Base-by-base conservation (phyloP, 768 basidiomycete genomes). In the Tricholoma sp. region DNA sequence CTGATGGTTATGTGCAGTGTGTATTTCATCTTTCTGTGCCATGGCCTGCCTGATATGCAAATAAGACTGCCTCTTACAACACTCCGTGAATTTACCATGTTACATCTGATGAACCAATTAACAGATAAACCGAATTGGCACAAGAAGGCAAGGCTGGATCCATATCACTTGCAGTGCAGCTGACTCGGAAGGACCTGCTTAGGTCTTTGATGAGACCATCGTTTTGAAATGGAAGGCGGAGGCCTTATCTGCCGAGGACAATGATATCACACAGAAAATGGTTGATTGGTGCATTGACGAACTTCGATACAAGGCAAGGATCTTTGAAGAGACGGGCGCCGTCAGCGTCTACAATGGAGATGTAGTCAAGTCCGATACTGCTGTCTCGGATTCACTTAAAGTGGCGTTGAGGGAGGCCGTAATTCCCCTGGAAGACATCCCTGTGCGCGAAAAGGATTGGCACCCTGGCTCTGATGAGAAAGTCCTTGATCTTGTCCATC, bases 401-500 rank as follows among this genome's bases (percentile, higher is more conserved):
- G 54, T 60, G 4, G 53, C 37, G 24, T 61, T 74, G 9, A 61
- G 59, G 16, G 39, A 55, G 9, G 68, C 61, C 11, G 63, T 61
- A 9, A 39, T 55, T 5, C 34, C 57, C 5, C 71, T 78, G 10
- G 74, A 78, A 54, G 61, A 71, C 51, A 63, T 73, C 5, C 69
- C 72, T 0, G 71, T 68, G 6, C 64, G 64, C 0, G 34, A 67
- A 55, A 70, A 71, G 32, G 76, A 78, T 59, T 78, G 77, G 77
- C 76, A 77, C 58, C 77, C 75, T 5, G 66, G 66, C 5, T 74
- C 74, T 1, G 65, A 76, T 58, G 60, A 66, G 2, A 71, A 72
- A 50, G 76, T 78, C 0, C 72, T 79, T 11, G 75, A 78, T 54
- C 68, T 77, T 41, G 71, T 77, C 3, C 75, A 79, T 56, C 76